Conservation (phyloP, 192 early-diverging fungal genomes). For the Cetraspora pellucida region DNA sequence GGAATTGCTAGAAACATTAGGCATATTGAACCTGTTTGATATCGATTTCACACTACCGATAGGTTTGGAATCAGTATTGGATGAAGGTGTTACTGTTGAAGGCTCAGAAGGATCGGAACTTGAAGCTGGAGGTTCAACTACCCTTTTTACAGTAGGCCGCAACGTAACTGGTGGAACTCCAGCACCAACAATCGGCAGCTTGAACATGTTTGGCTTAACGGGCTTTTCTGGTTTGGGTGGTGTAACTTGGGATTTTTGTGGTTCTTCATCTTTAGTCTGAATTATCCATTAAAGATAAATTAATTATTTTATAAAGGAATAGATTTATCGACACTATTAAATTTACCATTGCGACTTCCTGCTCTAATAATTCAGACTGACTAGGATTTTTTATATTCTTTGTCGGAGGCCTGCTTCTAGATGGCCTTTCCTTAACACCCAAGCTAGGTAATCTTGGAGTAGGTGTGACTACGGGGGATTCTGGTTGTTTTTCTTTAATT, state of each 20-base stretch:
- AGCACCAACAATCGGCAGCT: conserved; percentile 40
- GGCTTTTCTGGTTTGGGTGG: conserved; percentile 46
- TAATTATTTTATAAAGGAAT: background rate
- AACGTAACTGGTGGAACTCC: conserved; percentile 10
- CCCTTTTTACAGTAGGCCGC: conserved; percentile 30
- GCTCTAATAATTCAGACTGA: conserved; percentile 7
- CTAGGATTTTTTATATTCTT: background rate
- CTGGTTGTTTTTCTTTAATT: conserved; percentile 37
- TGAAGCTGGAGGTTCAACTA: conserved; percentile 9
- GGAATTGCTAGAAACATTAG: conserved; percentile 28
- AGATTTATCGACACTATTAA: background rate
- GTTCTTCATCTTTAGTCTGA: conserved; percentile 16
- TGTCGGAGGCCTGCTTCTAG: background rate
- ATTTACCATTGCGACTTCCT: conserved; percentile 10
- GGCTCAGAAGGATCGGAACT: background rate
- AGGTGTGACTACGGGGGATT: conserved; percentile 36
- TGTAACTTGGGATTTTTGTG: conserved; percentile 24
- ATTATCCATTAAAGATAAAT: background rate
- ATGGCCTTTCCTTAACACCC: background rate
- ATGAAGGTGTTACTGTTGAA: background rate
- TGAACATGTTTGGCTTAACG: conserved; percentile 44
- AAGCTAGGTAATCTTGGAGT: conserved; percentile 32
- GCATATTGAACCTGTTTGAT: conserved; percentile 41
- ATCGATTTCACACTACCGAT: conserved; percentile 44
- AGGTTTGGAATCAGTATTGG: background rate